A percentile compares a stretch with the other conserved stretches of the same genome.
phyloP scores from a whole-genome alignment of 2,329 filamentous ascomycete species.

The Penicillium crustosum region DNA sequence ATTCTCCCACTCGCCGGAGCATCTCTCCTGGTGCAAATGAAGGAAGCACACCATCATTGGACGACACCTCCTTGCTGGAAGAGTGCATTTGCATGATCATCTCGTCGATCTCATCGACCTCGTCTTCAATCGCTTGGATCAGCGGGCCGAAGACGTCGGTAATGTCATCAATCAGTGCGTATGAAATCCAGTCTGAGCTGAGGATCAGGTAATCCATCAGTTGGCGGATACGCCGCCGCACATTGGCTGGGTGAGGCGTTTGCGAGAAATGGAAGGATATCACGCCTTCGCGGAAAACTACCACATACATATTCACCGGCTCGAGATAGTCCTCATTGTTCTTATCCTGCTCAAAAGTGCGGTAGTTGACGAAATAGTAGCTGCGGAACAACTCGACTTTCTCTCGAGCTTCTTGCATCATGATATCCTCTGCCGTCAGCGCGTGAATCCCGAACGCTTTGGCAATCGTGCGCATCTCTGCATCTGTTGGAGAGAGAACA shows the following conservation, averaged over 20 bases:
- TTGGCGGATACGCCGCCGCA: constrained; percentile 88
- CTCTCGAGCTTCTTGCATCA: constrained; percentile 95
- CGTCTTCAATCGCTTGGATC: constrained; percentile 89
- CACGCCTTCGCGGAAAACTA: constrained; percentile 93
- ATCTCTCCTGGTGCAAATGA: constrained; percentile 68
- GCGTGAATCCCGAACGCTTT: constrained; percentile 96
- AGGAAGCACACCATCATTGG: constrained; percentile 31
- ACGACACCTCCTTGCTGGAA: constrained; percentile 39
- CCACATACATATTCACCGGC: constrained; percentile 94
- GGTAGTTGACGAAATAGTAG: constrained; percentile 99
- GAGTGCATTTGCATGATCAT: constrained; percentile 81
- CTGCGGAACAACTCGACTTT: constrained; percentile 97
- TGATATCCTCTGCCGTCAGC: constrained; percentile 91
- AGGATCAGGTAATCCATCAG: constrained; percentile 90
- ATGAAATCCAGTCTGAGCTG: constrained; percentile 96
- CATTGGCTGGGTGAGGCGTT: constrained; percentile 93
- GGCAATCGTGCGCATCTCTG: constrained; percentile 90
- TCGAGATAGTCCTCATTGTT: constrained; percentile 88
- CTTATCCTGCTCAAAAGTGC: constrained; percentile 93
- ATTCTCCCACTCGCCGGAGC: constrained; percentile 88
- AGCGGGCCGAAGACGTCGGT: constrained; percentile 93
- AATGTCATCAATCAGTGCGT: constrained; percentile 96
- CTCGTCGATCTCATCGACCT: constrained; percentile 96
- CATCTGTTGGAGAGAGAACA: constrained; percentile 83
- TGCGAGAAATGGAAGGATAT: constrained; percentile 97